Percentiles rank a stretch among this genome's conserved stretches.
These are phyloP conservation scores for Naematelia aurantialba DNA, from an alignment of 768 basidiomycete genomes.

Conservation along the genomic window DNA sequence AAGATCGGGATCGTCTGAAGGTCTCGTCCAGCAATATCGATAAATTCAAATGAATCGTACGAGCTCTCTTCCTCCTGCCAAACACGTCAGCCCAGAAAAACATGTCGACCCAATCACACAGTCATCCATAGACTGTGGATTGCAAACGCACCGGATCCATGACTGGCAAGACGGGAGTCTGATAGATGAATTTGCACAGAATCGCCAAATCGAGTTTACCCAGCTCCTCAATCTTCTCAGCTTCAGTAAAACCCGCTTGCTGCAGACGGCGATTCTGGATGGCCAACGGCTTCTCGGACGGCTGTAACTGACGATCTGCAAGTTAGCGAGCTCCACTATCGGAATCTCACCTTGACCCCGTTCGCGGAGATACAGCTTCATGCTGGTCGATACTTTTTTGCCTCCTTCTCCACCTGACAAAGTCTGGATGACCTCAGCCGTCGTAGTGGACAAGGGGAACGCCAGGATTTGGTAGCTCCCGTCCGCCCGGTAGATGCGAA, in stretches of 20 bases:
- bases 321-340: not conserved
- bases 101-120: not conserved
- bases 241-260: conserved; percentile 76
- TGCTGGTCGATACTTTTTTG: conserved; percentile 40
- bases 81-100: conserved; percentile 49
- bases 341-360: conserved; percentile 50
- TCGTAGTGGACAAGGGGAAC: conserved; percentile 64
- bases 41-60: conserved; percentile 67
- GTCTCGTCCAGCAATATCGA: conserved; percentile 76
- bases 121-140: not conserved
- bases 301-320: conserved; percentile 75
- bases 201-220: conserved; percentile 76
- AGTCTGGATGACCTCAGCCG: conserved; percentile 61
- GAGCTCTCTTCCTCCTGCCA: conserved; percentile 67
- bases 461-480: conserved; percentile 67
- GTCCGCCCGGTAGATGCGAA: conserved; percentile 75
- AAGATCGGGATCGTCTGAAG: conserved; percentile 83
- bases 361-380: conserved; percentile 58
- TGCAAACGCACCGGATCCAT: conserved; percentile 46
- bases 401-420: conserved; percentile 54
- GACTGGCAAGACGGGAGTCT: conserved; percentile 53
- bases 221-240: conserved; percentile 73
- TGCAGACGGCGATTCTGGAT: conserved; percentile 78
- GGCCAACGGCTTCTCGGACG: conserved; percentile 75
- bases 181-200: conserved; percentile 84